Evolutionary conservation across 768 basidiomycete genomes (phyloP), one percentile per base, ranked within the genome.

Genomic region (Holtermannia corniformis): DNA sequence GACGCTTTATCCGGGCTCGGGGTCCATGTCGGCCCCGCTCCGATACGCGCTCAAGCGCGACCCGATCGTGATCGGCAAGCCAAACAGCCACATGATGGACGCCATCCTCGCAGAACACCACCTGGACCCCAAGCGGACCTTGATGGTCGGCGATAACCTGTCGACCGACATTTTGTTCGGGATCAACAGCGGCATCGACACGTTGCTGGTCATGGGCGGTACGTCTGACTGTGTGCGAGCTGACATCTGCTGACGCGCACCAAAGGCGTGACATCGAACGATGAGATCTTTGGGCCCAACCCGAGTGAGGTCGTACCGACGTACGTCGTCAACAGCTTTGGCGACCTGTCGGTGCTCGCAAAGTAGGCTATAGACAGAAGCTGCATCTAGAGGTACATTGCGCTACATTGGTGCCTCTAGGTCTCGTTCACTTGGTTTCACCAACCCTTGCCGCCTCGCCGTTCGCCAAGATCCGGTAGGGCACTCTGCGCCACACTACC

Each of bases 161-260:
- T 85, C 87, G 70, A 97, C 95, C 4, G 93, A 99, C 73, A 96
- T 99, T 62, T 74, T 86, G 48, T 99, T 97, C 64, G 95, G 93
- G 47, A 79, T 87, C 68, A 80, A 80, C 44, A 88, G 89, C 41
- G 88, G 88, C 23, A 78, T 95, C 20, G 72, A 84, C 16, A 96
- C 93, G 0, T 76, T 96, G 52, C 82, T 96, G 41, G 93, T 97
- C 51, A 75, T 97, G 61, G 64, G 67, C 5, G 67, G 67, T 27
- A 24, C 23, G 49, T 21, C 23, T 20, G 5, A 12, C 23, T 12
- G 2, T 13, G 13, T n/a, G 24, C n/a, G n/a, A n/a, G n/a, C 25
- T 24, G 45, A n/a, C 24, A 40, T 16, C 22, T 43, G 21, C 48
- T 16, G 16, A n/a, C 44, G 25, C 41, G 54, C 41, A 44, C 14